Base-by-base conservation (phyloP, 192 early-diverging fungal genomes). In the Linnemannia exigua region DNA sequence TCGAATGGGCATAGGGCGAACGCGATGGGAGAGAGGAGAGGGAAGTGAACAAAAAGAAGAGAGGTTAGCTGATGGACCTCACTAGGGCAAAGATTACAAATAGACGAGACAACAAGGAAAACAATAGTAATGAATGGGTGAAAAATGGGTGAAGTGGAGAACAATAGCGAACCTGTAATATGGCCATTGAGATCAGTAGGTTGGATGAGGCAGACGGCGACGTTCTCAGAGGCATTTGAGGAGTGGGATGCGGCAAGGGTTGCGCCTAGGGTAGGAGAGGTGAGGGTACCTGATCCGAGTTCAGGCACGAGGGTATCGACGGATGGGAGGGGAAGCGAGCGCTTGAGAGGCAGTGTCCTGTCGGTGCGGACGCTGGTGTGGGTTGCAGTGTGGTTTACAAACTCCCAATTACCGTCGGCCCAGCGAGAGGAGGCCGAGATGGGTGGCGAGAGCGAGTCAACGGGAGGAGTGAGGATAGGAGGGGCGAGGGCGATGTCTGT, bases 381-480 rank as follows among this genome's bases (percentile, higher is more conserved):
- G 48, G 84, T 86, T 25, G 79, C 58, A 1, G 79, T 44, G 61
- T 80, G 74, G 63, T 86, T 86, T 46, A 86, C 66, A 77, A 86
- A 80, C 68, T 80, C 84, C 78, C 78, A 80, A 38, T 63, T 63
- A 20, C 78, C 84, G 5, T 77, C 84, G 70, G 54, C 76, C 84
- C 73, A 86, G 44, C 84, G 67, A 1, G 79, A 77, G 28, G 84
- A 54, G 25, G 84, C 72, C 4, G 79, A 73, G 66, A 38, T 38
- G 46, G 84, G 84, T 6, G 78, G 74, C 5, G 84, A 86, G 61
- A 86, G 75, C 37, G 84, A 76, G 47, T 86, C 84, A 20, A 86
- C 84, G 33, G 84, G 84, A 0, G 84, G 79, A 16, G 84, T 86
- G 63, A 86, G 84, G 70, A 86, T 86, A 22, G 84, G 84, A 22